A percentile compares a stretch with the other conserved stretches of the same genome.
Evolutionary conservation across 176 grass and related monocot genomes (phyloP).

Genomic region (Oryza rufipogon): DNA sequence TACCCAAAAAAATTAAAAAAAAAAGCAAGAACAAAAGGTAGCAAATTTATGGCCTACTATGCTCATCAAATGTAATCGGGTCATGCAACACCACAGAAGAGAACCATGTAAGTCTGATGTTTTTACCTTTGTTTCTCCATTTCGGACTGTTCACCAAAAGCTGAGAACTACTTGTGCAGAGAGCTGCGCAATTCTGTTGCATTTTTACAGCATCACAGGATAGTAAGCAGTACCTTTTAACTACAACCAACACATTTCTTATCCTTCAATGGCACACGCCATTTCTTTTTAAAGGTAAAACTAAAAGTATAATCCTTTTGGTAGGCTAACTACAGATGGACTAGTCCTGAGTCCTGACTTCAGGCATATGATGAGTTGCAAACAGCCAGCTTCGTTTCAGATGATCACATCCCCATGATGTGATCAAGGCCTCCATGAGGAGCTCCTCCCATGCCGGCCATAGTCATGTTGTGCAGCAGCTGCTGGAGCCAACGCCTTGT

Average conservation of each 20-base stretch:
- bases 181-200: not conserved
- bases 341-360: not conserved
- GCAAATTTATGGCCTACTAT: not conserved
- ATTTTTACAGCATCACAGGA: slow-evolving; percentile 36
- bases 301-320: slow-evolving; percentile 18
- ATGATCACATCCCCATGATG: slow-evolving; percentile 61
- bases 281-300: not conserved
- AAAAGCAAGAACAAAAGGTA: not conserved
- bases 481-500: slow-evolving; percentile 77
- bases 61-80: not conserved
- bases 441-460: slow-evolving; percentile 46
- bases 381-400: slow-evolving; percentile 33
- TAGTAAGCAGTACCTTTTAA: slow-evolving; percentile 7
- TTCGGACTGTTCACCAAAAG: slow-evolving; percentile 7
- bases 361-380: not conserved
- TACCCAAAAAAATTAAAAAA: not conserved
- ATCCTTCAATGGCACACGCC: slow-evolving; percentile 3
- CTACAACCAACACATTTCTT: not conserved
- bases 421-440: slow-evolving; percentile 61
- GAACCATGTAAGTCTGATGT: not conserved
- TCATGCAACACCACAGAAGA: not conserved
- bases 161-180: not conserved
- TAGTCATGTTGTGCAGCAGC: slow-evolving; percentile 56
- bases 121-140: not conserved
- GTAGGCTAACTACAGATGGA: slow-evolving; percentile 32